A percentile compares a stretch with the other conserved stretches of the same genome.
phyloP scores from a whole-genome alignment of 352 stramenopile species.

The Albugo laibachii region DNA sequence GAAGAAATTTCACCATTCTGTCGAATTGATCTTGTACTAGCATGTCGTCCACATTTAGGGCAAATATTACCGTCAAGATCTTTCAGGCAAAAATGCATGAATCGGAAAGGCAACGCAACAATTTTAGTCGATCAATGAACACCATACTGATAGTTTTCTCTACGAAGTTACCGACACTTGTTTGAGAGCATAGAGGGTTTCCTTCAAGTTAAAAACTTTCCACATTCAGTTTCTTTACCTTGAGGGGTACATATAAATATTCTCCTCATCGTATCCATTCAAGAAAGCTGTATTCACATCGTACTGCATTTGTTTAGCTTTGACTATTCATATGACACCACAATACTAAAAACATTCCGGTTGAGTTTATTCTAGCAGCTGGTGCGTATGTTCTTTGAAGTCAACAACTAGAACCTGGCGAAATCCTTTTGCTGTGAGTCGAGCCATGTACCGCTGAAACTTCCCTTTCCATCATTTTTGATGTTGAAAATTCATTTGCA shows the following conservation, averaged over 20 bases:
- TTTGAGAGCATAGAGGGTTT: conserved; percentile 5
- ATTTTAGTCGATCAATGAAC: conserved; percentile 5
- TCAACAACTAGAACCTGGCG: conserved; percentile 4
- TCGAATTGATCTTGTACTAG: conserved; percentile 2
- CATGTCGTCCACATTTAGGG: conserved; percentile 8
- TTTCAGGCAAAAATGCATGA: conserved; percentile 8
- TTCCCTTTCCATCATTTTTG: conserved; percentile 5
- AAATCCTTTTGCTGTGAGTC: conserved; percentile 4
- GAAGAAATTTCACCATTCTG: conserved; percentile 2
- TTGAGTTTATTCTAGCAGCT: conserved; percentile 4
- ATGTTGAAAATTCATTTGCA: conserved; percentile 4
- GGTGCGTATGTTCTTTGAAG: conserved; percentile 4
- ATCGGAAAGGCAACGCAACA: conserved; percentile 3
- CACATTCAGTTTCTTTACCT: too few species aligned
- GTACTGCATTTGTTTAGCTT: conserved; percentile 6
- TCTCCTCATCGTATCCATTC: conserved; percentile 7
- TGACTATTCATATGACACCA: background rate
- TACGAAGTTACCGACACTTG: conserved; percentile 11
- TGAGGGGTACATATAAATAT: background rate
- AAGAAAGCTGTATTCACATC: conserved; percentile 16
- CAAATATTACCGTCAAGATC: background rate
- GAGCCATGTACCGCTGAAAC: conserved; percentile 2
- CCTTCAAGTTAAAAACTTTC: too few species aligned
- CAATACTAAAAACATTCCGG: conserved; percentile 1
- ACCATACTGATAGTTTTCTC: conserved; percentile 7